phyloP scores from a whole-genome alignment of 805 yeast genomes.

The Wickerhamiella lipophila region DNA sequence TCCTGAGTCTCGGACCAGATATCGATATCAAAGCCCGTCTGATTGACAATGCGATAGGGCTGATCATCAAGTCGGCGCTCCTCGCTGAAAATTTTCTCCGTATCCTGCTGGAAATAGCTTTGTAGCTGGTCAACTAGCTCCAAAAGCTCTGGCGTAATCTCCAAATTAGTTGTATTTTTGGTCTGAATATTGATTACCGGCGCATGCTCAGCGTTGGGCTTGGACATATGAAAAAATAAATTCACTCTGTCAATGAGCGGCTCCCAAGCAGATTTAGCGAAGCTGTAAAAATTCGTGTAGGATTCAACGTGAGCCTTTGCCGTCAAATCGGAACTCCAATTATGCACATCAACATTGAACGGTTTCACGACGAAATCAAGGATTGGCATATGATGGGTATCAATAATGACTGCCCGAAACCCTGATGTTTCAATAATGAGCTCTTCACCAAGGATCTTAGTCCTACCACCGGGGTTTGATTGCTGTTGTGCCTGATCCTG shows the following conservation, averaged over 20 bases:
- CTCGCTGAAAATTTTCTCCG: conserved; percentile 24
- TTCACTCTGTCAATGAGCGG: conserved; percentile 86
- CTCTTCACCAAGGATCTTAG: conserved; percentile 52
- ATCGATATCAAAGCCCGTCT: conserved; percentile 71
- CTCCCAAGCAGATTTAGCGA: conserved; percentile 88
- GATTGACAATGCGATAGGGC: conserved; percentile 70
- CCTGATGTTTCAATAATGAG: conserved; percentile 59
- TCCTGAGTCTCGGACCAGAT: conserved; percentile 58
- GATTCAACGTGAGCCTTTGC: conserved; percentile 55
- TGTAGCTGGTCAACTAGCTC: conserved; percentile 63
- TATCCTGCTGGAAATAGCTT: conserved; percentile 29
- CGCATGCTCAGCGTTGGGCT: conserved; percentile 33
- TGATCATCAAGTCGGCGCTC: conserved; percentile 62
- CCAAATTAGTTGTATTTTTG: conserved; percentile 61
- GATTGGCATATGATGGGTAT: conserved; percentile 86
- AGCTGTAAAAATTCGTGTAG: conserved; percentile 66
- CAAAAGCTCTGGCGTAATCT: conserved; percentile 69
- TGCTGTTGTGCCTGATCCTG: neutral
- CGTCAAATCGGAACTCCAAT: conserved; percentile 78
- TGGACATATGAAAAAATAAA: conserved; percentile 55
- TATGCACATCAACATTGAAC: conserved; percentile 51
- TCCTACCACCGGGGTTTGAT: neutral
- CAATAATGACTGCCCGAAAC: conserved; percentile 65
- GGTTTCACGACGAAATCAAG: conserved; percentile 63
- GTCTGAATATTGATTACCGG: conserved; percentile 59